Percentiles rank a stretch among this genome's conserved stretches.
Conservation (phyloP, 1,284 basidiomycete species). For the Grifola frondosa region DNA sequence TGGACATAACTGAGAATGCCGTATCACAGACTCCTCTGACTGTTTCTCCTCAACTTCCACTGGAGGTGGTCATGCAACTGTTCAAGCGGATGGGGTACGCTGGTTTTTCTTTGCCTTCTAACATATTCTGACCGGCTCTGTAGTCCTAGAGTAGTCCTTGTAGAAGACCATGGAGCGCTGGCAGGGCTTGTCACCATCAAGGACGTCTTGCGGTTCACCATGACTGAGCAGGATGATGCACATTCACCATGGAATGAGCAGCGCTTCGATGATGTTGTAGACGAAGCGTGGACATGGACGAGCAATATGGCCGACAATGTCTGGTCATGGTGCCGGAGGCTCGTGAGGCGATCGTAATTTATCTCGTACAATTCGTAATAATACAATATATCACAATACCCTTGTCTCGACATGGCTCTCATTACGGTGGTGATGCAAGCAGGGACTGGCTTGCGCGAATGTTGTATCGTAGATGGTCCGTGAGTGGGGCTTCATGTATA, state of each 20-base stretch:
- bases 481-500: no score
- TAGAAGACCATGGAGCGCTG: constrained; percentile 82
- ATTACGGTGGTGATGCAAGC: no score
- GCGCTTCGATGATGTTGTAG: constrained; percentile 44
- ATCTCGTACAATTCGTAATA: constrained; percentile 10
- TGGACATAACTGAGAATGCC: constrained; percentile 2
- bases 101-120: not conserved
- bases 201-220: constrained; percentile 87
- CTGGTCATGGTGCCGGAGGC: constrained; percentile 40
- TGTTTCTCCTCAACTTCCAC: constrained; percentile 88
- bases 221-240: constrained; percentile 37
- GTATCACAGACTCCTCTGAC: constrained; percentile 79
- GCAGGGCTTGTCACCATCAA: constrained; percentile 93
- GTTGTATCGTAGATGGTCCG: constrained; percentile 7
- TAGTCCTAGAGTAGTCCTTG: constrained; percentile 92
- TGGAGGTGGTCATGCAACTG: constrained; percentile 96
- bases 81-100: constrained; percentile 95
- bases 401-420: not conserved
- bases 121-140: constrained; percentile 3
- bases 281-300: constrained; percentile 63
- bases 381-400: constrained; percentile 8
- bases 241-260: constrained; percentile 53
- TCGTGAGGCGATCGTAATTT: constrained; percentile 36
- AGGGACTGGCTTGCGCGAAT: no score
- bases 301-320: constrained; percentile 36